These are phyloP conservation scores for Eimeria mitis DNA, from an alignment of 169 alveolate genomes.

Conservation along the genomic window DNA sequence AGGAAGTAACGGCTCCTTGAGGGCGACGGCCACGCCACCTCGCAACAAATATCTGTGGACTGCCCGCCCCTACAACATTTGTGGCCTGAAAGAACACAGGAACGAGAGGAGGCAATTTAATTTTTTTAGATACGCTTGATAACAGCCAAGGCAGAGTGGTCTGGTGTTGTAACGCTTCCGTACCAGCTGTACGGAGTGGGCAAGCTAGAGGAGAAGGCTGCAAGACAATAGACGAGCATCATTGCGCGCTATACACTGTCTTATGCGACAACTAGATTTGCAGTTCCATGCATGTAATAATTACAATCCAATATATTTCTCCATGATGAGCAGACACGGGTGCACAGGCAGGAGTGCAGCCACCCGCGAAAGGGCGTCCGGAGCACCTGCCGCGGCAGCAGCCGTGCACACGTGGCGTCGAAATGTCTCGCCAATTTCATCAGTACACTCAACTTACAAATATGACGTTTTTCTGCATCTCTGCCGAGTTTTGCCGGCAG, in stretches of 20 bases:
- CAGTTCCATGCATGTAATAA: not conserved
- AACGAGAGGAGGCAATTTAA: not conserved
- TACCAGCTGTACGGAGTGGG: slow-evolving; percentile 2
- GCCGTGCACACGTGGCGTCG: slow-evolving; percentile 38
- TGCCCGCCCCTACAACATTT: not conserved
- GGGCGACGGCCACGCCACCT: not conserved
- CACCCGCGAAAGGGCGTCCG: slow-evolving; percentile 58
- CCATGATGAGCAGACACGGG: slow-evolving; percentile 33
- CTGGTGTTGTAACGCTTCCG: not conserved
- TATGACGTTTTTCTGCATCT: slow-evolving; percentile 52
- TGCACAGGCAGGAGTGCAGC: slow-evolving; percentile 63
- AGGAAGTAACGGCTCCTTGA: not conserved
- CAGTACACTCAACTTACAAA: slow-evolving; percentile 18
- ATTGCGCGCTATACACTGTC: not conserved
- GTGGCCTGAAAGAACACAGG: not conserved
- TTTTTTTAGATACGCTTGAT: not conserved
- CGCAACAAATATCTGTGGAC: not conserved
- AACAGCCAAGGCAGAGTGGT: slow-evolving; percentile 1
- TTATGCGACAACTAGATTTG: not conserved
- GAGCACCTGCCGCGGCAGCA: slow-evolving; percentile 70
- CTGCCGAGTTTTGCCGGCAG: slow-evolving; percentile 67
- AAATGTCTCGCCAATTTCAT: slow-evolving; percentile 19
- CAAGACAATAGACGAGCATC: not conserved
- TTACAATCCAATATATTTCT: not conserved
- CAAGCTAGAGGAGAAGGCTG: not conserved